Evolutionary conservation across 1,284 basidiomycete genomes (phyloP), one percentile per base, ranked within the genome.

Genomic region (Psilocybe mexicana): DNA sequence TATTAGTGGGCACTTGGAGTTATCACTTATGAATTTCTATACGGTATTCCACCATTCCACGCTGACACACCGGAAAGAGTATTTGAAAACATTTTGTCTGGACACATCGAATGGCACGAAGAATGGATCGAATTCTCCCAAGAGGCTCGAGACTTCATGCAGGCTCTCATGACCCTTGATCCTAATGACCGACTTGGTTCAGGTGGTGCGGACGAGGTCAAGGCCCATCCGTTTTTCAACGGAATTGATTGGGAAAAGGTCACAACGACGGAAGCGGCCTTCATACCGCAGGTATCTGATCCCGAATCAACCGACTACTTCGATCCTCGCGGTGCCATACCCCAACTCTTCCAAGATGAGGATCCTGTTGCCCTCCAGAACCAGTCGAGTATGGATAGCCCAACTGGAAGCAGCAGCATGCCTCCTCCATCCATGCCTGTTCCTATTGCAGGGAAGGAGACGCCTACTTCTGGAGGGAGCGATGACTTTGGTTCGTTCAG

Each of bases 251-350:
- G 97, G 96, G 87, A 92, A 55, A 90, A 91, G 57, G 87, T 99
- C 59, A 93, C 92, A 3, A 87, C 86, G 6, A 86, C 87, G 2
- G 92, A 95, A 69, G 95, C 96, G 23, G 93, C 93, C 25, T 99
- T 99, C 75, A 95, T 99, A 51, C 97, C 97, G 44, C 92, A 96
- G 69, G 87, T 97, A 36, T 87, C 90, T 7, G 96, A 99, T 72
- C 94, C 95, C 0, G 96, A 98, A 74, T 97, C 94, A 25, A 99
- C 97, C 11, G 97, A 99, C 72, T 99, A 99, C 78, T 99, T 99
- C 68, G 97, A 99, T 74, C 85, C 94, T 59, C 89, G 97, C 30
- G 97, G 97, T 23, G 93, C 93, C 14, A 85, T 93, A 47, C 85
- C 91, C 40, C 92, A 95, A 70, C 77, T 94, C 42, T 95, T 96